Conservation (phyloP, 139 green algal genomes). For the Marvania coccoides region DNA sequence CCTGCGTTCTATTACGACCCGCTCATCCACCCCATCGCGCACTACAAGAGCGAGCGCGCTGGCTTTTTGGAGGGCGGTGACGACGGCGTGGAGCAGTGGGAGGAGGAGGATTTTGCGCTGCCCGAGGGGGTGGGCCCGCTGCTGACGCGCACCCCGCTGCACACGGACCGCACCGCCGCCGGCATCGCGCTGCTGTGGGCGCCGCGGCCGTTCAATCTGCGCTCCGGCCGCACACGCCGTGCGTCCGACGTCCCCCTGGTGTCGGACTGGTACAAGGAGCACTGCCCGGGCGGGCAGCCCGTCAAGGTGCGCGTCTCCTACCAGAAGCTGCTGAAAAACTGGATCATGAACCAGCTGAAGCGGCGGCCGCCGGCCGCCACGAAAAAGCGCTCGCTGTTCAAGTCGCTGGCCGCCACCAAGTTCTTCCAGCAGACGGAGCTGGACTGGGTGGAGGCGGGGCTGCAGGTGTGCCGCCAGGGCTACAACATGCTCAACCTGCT, state of each 20-base stretch:
- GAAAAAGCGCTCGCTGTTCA: slow-evolving; percentile 95
- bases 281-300: slow-evolving; percentile 83
- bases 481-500: slow-evolving; percentile 99
- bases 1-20: slow-evolving; percentile 99
- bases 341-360: slow-evolving; percentile 90
- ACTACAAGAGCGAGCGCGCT: slow-evolving; percentile 62
- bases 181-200: slow-evolving; percentile 94
- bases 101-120: slow-evolving; percentile 82
- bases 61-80: background rate
- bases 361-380: slow-evolving; percentile 74
- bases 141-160: slow-evolving; percentile 29
- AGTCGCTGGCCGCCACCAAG: slow-evolving; percentile 89
- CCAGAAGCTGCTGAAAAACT: slow-evolving; percentile 99
- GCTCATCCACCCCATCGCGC: slow-evolving; percentile 95
- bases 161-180: slow-evolving; percentile 73
- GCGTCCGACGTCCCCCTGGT: slow-evolving; percentile 93
- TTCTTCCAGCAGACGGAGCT: slow-evolving; percentile 99
- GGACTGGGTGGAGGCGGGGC: slow-evolving; percentile 98
- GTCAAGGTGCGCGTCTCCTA: slow-evolving; percentile 97
- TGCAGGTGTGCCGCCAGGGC: slow-evolving; percentile 97
- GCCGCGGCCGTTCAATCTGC: slow-evolving; percentile 87
- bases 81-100: slow-evolving; percentile 57
- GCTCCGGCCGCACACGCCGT: slow-evolving; percentile 78
- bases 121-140: slow-evolving; percentile 78
- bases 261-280: slow-evolving; percentile 91